Conservation (phyloP, 768 basidiomycete genomes). For the Calvatia gigantea region DNA sequence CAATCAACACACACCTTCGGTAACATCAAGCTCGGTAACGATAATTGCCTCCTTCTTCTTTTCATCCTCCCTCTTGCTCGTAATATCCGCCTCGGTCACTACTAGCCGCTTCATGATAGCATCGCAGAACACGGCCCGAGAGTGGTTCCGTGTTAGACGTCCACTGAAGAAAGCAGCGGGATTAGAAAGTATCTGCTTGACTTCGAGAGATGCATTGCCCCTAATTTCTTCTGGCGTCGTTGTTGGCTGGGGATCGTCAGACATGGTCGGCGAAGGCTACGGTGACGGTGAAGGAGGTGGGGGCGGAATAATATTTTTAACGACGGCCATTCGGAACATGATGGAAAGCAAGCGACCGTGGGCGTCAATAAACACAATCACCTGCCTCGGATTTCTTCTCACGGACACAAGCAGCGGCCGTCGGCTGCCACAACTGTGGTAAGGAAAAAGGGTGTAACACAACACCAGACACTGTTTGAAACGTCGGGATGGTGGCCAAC, state of each 20-base stretch:
- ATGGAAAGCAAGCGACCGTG: neutral
- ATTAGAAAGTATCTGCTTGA: constrained; percentile 21
- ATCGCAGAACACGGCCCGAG: constrained; percentile 19
- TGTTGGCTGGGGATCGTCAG: neutral
- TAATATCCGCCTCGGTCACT: constrained; percentile 36
- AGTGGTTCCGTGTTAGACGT: constrained; percentile 3
- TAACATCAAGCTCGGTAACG: constrained; percentile 37
- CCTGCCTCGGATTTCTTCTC: neutral
- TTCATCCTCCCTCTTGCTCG: constrained; percentile 38
- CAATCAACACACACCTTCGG: constrained; percentile 29
- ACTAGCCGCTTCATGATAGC: constrained; percentile 22
- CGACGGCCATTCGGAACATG: neutral
- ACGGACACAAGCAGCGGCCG: neutral
- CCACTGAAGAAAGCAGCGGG: constrained; percentile 16
- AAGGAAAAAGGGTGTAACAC: no score
- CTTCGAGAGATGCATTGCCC: constrained; percentile 22
- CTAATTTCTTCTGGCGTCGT: constrained; percentile 3
- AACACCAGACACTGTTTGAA: no score
- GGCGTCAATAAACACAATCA: neutral
- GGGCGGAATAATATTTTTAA: neutral
- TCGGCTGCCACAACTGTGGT: no score
- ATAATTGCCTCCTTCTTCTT: constrained; percentile 38
- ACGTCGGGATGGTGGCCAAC: no score
- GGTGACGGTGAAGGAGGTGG: no score
- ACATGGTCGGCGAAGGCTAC: neutral